A percentile compares a stretch with the other conserved stretches of the same genome.
Evolutionary conservation across 169 alveolate species (phyloP).

Genomic region (Eimeria maxima): DNA sequence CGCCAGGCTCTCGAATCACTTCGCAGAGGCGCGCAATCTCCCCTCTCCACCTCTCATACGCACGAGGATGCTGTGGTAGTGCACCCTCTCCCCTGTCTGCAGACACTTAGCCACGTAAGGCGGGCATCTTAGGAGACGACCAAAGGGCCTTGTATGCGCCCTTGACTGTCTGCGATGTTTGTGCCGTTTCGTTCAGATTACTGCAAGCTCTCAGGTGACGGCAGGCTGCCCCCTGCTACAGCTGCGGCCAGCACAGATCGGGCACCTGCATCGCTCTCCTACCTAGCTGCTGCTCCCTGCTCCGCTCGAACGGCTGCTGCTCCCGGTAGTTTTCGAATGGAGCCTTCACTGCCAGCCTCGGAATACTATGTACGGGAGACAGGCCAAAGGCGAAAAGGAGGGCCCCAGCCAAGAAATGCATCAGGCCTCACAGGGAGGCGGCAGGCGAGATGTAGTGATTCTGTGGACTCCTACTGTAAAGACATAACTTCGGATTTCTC

Average conservation of each 20-base stretch:
- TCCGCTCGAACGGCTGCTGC: not conserved
- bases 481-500: not conserved
- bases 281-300: not conserved
- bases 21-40: not conserved
- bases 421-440: conserved; percentile 65
- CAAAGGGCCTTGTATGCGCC: not conserved
- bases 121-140: not conserved
- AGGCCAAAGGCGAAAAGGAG: conserved; percentile 62
- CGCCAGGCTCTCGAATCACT: too few species aligned
- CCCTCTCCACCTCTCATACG: conserved; percentile 44
- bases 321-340: not conserved
- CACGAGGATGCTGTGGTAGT: conserved; percentile 53
- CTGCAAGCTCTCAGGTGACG: not conserved
- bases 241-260: not conserved
- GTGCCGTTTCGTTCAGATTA: not conserved
- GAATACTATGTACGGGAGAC: conserved; percentile 34
- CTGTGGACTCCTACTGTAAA: conserved; percentile 9
- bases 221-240: not conserved
- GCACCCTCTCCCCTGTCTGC: conserved; percentile 52
- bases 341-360: not conserved
- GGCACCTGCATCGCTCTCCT: conserved; percentile 2
- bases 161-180: not conserved
- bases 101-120: conserved; percentile 11
- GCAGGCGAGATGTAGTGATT: conserved; percentile 3
- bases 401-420: conserved; percentile 76